Conservation (phyloP, 495 filamentous ascomycete genomes). For the Astrothelium macrocarpum region DNA sequence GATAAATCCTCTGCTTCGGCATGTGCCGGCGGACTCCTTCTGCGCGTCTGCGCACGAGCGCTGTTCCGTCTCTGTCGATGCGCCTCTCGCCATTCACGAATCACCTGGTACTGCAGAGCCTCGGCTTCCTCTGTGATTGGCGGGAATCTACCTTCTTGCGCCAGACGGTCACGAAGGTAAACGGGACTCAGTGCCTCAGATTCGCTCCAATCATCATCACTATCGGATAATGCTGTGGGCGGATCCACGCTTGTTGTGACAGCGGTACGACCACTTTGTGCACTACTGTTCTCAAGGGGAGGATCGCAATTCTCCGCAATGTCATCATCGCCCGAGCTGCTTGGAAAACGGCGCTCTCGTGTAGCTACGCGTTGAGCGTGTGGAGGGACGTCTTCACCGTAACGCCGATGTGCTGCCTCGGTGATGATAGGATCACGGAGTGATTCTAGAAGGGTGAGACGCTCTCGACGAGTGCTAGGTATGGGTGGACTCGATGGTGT, state of each 20-base stretch:
- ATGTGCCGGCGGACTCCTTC: constrained; percentile 15
- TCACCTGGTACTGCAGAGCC: constrained; percentile 31
- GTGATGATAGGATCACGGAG: background rate
- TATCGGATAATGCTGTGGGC: background rate
- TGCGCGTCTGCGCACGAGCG: constrained; percentile 11
- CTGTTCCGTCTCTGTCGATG: constrained; percentile 14
- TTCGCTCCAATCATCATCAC: constrained; percentile 8
- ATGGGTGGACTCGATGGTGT: background rate
- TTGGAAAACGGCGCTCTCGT: background rate
- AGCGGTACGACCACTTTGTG: constrained; percentile 8
- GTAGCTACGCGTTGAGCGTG: constrained; percentile 4
- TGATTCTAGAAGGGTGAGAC: background rate
- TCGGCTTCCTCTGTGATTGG: constrained; percentile 24
- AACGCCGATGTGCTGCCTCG: background rate
- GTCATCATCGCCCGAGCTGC: constrained; percentile 1
- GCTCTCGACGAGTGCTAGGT: background rate
- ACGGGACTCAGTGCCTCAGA: background rate
- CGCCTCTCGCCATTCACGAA: constrained; percentile 30
- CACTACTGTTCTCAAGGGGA: constrained; percentile 10
- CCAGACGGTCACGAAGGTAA: background rate
- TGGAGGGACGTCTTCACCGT: constrained; percentile 8
- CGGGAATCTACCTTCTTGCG: background rate
- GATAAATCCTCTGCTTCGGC: constrained; percentile 25
- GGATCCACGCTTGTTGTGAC: background rate
- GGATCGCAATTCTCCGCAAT: background rate